Base-by-base conservation (phyloP, 768 basidiomycete species). In the Crepidotus variabilis region DNA sequence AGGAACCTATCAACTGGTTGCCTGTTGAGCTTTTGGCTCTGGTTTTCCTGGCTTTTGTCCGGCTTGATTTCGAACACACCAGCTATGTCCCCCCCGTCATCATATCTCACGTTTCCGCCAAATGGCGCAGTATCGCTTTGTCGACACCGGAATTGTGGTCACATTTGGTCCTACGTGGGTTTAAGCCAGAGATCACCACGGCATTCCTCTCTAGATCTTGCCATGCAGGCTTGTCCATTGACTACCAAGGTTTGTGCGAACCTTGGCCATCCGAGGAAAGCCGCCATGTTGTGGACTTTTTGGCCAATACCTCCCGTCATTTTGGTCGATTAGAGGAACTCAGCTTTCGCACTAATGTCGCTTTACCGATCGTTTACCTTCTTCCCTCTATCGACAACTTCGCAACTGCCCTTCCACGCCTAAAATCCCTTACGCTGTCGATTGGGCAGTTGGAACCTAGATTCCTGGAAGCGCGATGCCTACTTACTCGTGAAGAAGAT, bases 1-100 rank as follows among this genome's bases (percentile, higher is more conserved):
- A 69, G 47, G 68, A 74, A 22, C 81, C 81, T 14, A 72, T 81
- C 54, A 75, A 80, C 58, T 79, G 78, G 75, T 73, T 83, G 47
- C 81, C 82, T 13, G 57, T 71, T 35, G 82, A 83, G 59, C 64
- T 82, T 18, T 72, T 83, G 43, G 60, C 70, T 36, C 70, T 75
- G 6, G 71, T 82, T 51, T 83, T 83, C 57, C 23, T 64, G 16
- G 54, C 60, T n/a, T 55, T 59, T 35, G 50, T 57, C 51, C 65
- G 71, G 23, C 62, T 64, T 35, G 70, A 69, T 47, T 47, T 63
- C 21, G 55, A 62, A 49, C 67, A 65, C 50, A 58, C 65, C 24
- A 69, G 64, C 53, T 59, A 71, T 57, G 60, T 66, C 35, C 67
- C 74, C 13, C 70, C 78, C 2, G 65, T 81, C 32, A 50, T 69